Evolutionary conservation across 306 rosid genomes (phyloP), one percentile per base, ranked within the genome.

Genomic region (Pyrus betulifolia): DNA sequence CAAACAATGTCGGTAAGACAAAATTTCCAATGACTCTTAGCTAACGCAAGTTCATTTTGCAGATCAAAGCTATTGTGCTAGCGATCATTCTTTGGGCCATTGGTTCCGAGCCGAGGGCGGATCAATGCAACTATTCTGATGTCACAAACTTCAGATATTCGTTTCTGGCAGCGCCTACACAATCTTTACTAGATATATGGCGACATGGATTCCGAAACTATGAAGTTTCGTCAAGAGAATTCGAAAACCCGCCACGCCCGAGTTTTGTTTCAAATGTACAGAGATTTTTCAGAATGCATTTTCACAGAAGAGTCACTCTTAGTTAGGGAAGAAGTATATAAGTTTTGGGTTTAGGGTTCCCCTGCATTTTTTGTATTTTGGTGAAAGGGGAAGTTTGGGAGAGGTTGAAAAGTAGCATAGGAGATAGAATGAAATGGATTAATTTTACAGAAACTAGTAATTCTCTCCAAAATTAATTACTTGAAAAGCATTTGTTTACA

Each of bases 41-140:
- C 55, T 51, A 51, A 51, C 13, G 4, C 12, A 23, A 2, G 46
- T 19, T 8, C 40, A 55, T 60, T 74, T 7, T 75, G 81, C 90
- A 89, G 93, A 63, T 84, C 74, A 78, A 69, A 74, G 81, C 79
- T 3, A 71, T 58, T 40, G 77, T 60, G 8, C 27, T 84, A n/a
- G 86, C 70, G 9, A 70, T 71, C 49, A 10, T 65, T 74, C 78
- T 78, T 49, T 81, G 86, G 83, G 64, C 61, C 22, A 30, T 73
- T 28, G 87, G 89, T 18, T 11, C 69, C 2, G 86, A 82, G 76
- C 72, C 55, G 27, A 83, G 45, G 22, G 58, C 67, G 21, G 55
- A 51, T 27, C 63, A 75, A 30, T 30, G 33, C 63, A 59, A 75
- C 86, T 65, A 72, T 58, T 67, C 78, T 28, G 67, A 58, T 8